A percentile compares a stretch with the other conserved stretches of the same genome.
Evolutionary conservation across 2,329 filamentous ascomycete genomes (phyloP).

Genomic region (Mollisiaceae sp.): DNA sequence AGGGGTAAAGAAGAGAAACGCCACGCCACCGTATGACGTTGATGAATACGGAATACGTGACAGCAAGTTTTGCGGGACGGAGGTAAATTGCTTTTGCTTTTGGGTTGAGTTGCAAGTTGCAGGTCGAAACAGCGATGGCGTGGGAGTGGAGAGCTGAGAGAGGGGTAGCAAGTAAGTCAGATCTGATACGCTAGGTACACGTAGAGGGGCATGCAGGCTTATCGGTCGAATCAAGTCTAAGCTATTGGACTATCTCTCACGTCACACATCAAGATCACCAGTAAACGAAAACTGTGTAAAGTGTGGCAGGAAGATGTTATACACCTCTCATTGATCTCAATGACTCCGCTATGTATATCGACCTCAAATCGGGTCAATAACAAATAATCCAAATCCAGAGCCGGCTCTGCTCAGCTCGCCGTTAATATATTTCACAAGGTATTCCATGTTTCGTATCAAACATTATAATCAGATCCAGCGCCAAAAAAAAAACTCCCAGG

Average conservation of each 20-base stretch:
- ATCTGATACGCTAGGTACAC: background rate
- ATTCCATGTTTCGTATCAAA: background rate
- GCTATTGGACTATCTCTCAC: background rate
- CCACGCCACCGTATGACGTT: background rate
- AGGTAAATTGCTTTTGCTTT: too few species aligned
- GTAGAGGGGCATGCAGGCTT: background rate
- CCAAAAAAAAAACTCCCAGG: background rate
- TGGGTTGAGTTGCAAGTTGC: background rate
- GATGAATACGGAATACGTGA: background rate
- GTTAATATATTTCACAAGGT: background rate
- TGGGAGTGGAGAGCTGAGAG: slow-evolving; percentile 7
- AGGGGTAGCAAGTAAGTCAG: background rate
- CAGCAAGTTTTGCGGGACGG: too few species aligned
- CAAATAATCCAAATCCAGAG: slow-evolving; percentile 2
- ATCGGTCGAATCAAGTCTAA: background rate
- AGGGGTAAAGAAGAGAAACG: background rate
- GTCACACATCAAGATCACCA: background rate
- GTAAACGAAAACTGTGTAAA: background rate
- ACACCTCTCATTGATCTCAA: background rate
- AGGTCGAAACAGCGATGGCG: too few species aligned
- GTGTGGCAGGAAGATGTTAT: background rate
- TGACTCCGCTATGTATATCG: background rate
- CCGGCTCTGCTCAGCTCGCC: slow-evolving; percentile 10
- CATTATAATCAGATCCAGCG: slow-evolving; percentile 9
- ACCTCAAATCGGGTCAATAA: background rate